Conservation (phyloP, 73 alveolate genomes). For the Breviolum minutum region DNA sequence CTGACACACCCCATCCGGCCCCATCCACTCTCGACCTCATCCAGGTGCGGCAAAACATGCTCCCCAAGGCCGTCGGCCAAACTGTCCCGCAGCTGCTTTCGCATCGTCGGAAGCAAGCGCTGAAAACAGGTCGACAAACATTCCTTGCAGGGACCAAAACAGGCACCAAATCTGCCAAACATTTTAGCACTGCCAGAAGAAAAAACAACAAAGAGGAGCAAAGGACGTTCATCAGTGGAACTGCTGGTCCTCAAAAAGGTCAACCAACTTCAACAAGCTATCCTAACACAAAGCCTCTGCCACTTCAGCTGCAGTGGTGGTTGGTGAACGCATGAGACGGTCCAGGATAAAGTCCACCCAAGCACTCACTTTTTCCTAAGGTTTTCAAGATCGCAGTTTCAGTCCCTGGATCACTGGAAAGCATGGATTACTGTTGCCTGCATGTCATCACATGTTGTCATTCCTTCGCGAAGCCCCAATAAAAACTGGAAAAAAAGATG, state of each 20-base stretch:
- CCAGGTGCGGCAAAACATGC: slow-evolving; percentile 79
- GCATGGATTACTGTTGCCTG: too few species aligned
- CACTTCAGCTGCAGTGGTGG: slow-evolving; percentile 44
- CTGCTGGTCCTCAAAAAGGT: too few species aligned
- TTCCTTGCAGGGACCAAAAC: background rate
- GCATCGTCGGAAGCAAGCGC: slow-evolving; percentile 82
- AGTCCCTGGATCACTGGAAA: too few species aligned
- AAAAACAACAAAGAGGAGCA: too few species aligned
- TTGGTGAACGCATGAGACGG: slow-evolving; percentile 52
- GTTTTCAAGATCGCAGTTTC: background rate
- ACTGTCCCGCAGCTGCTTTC: slow-evolving; percentile 36
- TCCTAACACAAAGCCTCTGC: slow-evolving; percentile 6
- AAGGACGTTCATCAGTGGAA: too few species aligned
- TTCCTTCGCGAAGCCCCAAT: too few species aligned
- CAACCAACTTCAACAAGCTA: too few species aligned
- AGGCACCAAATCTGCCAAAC: background rate
- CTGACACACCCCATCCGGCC: background rate
- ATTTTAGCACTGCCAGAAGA: too few species aligned
- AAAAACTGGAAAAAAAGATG: too few species aligned
- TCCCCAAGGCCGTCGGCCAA: slow-evolving; percentile 77
- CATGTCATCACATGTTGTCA: too few species aligned
- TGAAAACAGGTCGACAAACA: slow-evolving; percentile 68
- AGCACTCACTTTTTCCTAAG: slow-evolving; percentile 61
- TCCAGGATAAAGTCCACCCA: slow-evolving; percentile 59
- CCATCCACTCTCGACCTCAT: background rate